A percentile compares a stretch with the other conserved stretches of the same genome.
These are phyloP conservation scores for Tolypocladium album DNA, from an alignment of 2,329 filamentous ascomycete genomes.

Conservation along the genomic window DNA sequence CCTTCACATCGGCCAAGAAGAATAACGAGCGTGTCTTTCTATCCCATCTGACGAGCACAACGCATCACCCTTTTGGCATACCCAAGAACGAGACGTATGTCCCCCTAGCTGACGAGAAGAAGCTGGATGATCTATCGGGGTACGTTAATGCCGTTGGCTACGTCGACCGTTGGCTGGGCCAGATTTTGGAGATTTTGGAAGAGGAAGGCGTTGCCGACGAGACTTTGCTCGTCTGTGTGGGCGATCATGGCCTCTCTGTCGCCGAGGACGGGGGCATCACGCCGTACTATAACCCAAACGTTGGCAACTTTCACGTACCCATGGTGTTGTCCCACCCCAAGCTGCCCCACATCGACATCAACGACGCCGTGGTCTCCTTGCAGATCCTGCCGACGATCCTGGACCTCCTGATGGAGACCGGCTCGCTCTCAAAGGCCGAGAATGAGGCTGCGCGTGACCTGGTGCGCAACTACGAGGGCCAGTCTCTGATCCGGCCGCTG, in stretches of 20 bases:
- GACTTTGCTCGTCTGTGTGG: slow-evolving; percentile 19
- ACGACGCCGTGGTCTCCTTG: slow-evolving; percentile 19
- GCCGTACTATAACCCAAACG: slow-evolving; percentile 20
- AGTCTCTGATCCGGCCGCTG: slow-evolving; percentile 21
- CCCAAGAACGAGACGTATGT: slow-evolving; percentile 16
- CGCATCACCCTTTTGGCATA: slow-evolving; percentile 22
- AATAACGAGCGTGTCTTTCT: slow-evolving; percentile 21
- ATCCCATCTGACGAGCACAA: slow-evolving; percentile 24
- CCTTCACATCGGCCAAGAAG: slow-evolving; percentile 16
- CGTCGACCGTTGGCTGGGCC: slow-evolving; percentile 20
- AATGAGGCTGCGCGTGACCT: slow-evolving; percentile 16
- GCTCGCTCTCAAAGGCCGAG: slow-evolving; percentile 16
- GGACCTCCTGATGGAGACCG: slow-evolving; percentile 21
- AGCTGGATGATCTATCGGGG: slow-evolving; percentile 18
- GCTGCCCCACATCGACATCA: slow-evolving; percentile 19
- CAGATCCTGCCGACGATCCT: slow-evolving; percentile 23
- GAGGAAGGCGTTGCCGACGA: slow-evolving; percentile 20
- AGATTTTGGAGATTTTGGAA: slow-evolving; percentile 18
- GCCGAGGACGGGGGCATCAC: slow-evolving; percentile 19
- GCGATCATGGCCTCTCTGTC: slow-evolving; percentile 22
- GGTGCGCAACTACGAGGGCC: slow-evolving; percentile 22
- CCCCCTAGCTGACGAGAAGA: slow-evolving; percentile 11
- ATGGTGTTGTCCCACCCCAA: slow-evolving; percentile 22
- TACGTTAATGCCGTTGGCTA: slow-evolving; percentile 22
- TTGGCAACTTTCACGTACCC: slow-evolving; percentile 23